Evolutionary conservation across 176 grass and related monocot genomes (phyloP).

Genomic region (Oryza nivara): DNA sequence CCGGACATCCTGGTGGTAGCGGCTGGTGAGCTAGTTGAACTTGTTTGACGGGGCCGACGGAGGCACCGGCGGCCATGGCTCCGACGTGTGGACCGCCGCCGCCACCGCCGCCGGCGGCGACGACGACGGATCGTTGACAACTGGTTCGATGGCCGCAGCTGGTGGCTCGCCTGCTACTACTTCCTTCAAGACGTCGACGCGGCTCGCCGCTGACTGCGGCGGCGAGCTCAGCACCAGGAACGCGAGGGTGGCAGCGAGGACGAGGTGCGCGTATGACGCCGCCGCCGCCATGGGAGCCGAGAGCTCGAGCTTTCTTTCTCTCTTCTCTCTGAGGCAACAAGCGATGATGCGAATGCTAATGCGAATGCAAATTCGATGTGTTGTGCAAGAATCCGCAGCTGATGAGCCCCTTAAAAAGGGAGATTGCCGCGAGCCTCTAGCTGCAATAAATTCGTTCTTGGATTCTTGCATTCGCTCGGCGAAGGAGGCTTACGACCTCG

Average conservation of each 20-base stretch:
- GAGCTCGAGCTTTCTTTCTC: neutral
- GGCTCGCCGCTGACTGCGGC: neutral
- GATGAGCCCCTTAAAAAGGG: neutral
- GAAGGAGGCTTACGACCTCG: neutral
- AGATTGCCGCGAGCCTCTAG: neutral
- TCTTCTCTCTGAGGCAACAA: neutral
- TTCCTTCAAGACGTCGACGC: neutral
- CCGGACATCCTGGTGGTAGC: neutral
- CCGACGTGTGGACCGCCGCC: neutral
- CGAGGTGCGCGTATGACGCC: neutral
- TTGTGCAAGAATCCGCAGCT: neutral
- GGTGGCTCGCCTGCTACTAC: neutral
- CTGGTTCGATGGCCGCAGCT: too few species aligned
- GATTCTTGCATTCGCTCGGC: constrained; percentile 5
- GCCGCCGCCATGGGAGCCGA: constrained; percentile 28
- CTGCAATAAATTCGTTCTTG: neutral
- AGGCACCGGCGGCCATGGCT: neutral
- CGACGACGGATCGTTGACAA: neutral
- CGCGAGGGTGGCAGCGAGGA: constrained; percentile 16
- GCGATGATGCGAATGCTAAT: neutral
- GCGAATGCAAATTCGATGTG: neutral
- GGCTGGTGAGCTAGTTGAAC: neutral
- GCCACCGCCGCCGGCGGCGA: neutral
- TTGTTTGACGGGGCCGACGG: constrained; percentile 25
- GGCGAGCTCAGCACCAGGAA: constrained; percentile 18